A percentile compares a stretch with the other conserved stretches of the same genome.
These are phyloP conservation scores for Rhizopus stolonifer DNA, from an alignment of 371 early-diverging fungal genomes.

Conservation along the genomic window DNA sequence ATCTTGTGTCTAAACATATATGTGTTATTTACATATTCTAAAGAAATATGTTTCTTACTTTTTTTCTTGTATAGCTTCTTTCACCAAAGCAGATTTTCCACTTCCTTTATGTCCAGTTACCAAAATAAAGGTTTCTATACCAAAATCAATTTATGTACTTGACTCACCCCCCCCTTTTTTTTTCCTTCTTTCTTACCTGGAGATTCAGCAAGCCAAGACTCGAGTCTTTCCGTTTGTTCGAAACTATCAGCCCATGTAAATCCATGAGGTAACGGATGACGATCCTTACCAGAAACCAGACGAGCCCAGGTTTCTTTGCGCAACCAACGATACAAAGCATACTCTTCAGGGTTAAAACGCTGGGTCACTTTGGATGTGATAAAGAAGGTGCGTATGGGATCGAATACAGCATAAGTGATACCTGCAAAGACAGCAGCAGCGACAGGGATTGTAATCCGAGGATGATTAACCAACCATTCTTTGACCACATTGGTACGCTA, in stretches of 20 bases:
- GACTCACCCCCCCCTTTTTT: too few species aligned
- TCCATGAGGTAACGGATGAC: background rate
- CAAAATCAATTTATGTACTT: too few species aligned
- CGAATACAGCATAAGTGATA: slow-evolving; percentile 83
- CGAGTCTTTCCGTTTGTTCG: slow-evolving; percentile 57
- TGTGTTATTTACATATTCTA: too few species aligned
- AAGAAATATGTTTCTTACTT: too few species aligned
- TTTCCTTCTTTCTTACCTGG: too few species aligned
- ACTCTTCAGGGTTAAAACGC: slow-evolving; percentile 70
- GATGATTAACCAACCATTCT: slow-evolving; percentile 72
- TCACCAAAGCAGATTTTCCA: slow-evolving; percentile 60
- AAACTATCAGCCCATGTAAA: slow-evolving; percentile 64
- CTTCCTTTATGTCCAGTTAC: slow-evolving; percentile 63
- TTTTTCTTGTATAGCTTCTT: slow-evolving; percentile 53
- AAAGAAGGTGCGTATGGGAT: slow-evolving; percentile 87
- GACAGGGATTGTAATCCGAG: slow-evolving; percentile 71
- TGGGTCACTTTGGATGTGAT: slow-evolving; percentile 80
- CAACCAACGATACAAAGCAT: slow-evolving; percentile 64
- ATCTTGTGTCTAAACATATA: slow-evolving; percentile 58
- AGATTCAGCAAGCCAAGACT: slow-evolving; percentile 62
- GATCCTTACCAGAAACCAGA: slow-evolving; percentile 16
- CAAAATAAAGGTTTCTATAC: slow-evolving; percentile 60
- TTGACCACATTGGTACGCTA: slow-evolving; percentile 62
- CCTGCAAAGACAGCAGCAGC: slow-evolving; percentile 77
- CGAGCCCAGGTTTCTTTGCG: slow-evolving; percentile 62